Evolutionary conservation across 331 rosid species (phyloP).

Genomic region (Ulmus americana): DNA sequence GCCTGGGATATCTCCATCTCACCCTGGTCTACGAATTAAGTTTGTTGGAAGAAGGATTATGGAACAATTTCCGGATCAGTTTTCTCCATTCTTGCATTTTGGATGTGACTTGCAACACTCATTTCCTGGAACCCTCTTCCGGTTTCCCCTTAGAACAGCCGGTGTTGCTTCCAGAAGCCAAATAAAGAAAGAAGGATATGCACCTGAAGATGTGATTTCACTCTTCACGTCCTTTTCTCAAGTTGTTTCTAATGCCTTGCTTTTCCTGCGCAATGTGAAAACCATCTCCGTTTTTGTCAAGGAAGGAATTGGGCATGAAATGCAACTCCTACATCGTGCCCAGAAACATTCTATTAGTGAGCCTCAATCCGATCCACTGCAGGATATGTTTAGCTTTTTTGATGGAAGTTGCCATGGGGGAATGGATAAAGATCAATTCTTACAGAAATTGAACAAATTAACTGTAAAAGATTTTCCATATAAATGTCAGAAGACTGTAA

Average conservation of each 20-base stretch:
- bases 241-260: slow-evolving; percentile 82
- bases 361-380: slow-evolving; percentile 49
- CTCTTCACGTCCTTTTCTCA: slow-evolving; percentile 70
- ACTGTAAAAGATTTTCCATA: slow-evolving; percentile 56
- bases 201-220: slow-evolving; percentile 76
- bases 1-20: slow-evolving; percentile 99
- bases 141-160: slow-evolving; percentile 84
- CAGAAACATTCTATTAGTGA: slow-evolving; percentile 50
- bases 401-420: slow-evolving; percentile 47
- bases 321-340: slow-evolving; percentile 77
- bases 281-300: slow-evolving; percentile 70
- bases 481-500: slow-evolving; percentile 65
- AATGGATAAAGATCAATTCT: slow-evolving; percentile 65
- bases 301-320: slow-evolving; percentile 76
- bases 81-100: slow-evolving; percentile 83
- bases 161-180: slow-evolving; percentile 83
- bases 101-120: slow-evolving; percentile 87
- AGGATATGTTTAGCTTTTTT: slow-evolving; percentile 61
- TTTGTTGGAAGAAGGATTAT: slow-evolving; percentile 78
- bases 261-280: slow-evolving; percentile 79
- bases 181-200: slow-evolving; percentile 83
- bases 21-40: slow-evolving; percentile 89
- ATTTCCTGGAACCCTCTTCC: slow-evolving; percentile 91
- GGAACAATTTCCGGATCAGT: slow-evolving; percentile 98
- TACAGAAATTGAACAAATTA: slow-evolving; percentile 61